Conservation (phyloP, 2,329 filamentous ascomycete genomes). For the Neophaeococcomyces mojaviensis region DNA sequence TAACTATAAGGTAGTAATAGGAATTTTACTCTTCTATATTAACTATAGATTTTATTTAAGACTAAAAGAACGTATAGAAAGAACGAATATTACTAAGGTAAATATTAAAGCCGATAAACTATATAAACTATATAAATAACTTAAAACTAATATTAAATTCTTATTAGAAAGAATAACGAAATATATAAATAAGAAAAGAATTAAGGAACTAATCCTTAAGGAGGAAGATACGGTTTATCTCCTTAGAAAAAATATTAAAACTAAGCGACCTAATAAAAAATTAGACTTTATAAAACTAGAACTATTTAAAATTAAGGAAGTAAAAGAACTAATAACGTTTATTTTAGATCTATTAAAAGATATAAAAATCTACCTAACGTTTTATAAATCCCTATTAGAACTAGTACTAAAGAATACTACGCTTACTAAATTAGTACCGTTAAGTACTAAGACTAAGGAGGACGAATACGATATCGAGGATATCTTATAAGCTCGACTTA, state of each 20-base stretch:
- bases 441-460: not conserved
- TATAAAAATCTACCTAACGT: too few species aligned
- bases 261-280: too few species aligned
- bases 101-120: constrained; percentile 4
- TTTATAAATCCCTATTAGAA: too few species aligned
- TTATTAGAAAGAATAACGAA: too few species aligned
- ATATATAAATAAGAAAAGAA: too few species aligned
- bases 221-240: constrained; percentile 9
- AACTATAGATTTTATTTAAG: constrained; percentile 10
- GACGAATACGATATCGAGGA: not conserved
- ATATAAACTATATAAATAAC: constrained; percentile 7
- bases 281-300: constrained; percentile 11
- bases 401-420: not conserved
- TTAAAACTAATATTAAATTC: too few species aligned
- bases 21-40: constrained; percentile 9
- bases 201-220: constrained; percentile 7
- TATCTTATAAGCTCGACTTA: not conserved
- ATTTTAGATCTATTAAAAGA: constrained; percentile 8
- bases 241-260: constrained; percentile 13
- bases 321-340: constrained; percentile 10
- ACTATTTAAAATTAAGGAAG: constrained; percentile 10
- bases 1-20: constrained; percentile 5
- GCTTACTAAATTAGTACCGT: not conserved
- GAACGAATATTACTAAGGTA: constrained; percentile 1
- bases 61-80: too few species aligned